Percentiles rank a stretch among this genome's conserved stretches.
phyloP scores from a whole-genome alignment of 1,284 basidiomycete species.

The Sanghuangporus weigelae region DNA sequence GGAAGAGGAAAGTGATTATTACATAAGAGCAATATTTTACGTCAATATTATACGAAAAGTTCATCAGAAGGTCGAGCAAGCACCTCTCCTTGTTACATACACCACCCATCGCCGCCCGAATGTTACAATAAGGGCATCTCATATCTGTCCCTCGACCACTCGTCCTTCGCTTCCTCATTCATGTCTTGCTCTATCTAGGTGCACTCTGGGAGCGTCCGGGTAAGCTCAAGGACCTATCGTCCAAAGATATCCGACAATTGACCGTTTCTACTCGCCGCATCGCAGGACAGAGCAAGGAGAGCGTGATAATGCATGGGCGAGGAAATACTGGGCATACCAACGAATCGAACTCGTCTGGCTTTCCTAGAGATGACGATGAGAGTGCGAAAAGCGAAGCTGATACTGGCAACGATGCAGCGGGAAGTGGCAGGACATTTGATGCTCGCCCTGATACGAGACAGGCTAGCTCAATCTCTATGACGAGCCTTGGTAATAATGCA shows the following conservation, averaged over 20 bases:
- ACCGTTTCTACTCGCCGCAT: not conserved
- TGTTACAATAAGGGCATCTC: not conserved
- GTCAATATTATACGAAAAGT: not conserved
- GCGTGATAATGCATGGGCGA: not conserved
- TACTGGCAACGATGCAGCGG: not conserved
- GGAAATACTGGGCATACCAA: not conserved
- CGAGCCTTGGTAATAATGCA: not conserved
- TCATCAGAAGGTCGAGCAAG: not conserved
- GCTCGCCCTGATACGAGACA: not conserved
- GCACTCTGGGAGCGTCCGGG: not conserved
- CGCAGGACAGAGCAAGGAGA: not conserved
- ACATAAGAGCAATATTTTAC: not conserved
- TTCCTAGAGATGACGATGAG: not conserved
- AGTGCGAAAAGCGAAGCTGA: not conserved
- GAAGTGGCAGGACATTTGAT: not conserved
- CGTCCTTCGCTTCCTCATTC: not conserved
- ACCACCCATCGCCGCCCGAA: not conserved
- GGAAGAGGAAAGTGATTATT: too few relatives aligned
- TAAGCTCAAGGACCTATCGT: not conserved
- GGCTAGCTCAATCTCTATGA: not conserved
- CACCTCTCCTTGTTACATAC: not conserved
- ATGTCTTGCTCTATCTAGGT: not conserved
- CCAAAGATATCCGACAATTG: not conserved
- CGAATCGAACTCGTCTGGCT: not conserved
- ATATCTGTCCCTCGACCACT: not conserved